These are phyloP conservation scores for Ogataea parapolymorpha DNA, from an alignment of 805 yeast species.

Conservation along the genomic window DNA sequence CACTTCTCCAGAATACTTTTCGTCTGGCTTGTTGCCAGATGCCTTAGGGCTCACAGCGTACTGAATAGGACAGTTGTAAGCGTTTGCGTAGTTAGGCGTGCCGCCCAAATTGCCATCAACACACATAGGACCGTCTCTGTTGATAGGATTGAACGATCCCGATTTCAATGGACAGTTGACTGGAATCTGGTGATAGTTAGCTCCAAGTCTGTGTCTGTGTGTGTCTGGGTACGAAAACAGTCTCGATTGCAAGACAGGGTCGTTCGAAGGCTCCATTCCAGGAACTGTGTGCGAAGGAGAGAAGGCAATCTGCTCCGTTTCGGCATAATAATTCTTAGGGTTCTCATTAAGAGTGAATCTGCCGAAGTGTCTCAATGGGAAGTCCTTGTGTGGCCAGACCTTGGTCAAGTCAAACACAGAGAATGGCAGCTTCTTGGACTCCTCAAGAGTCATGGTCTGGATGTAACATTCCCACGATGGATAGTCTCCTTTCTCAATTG, in stretches of 20 bases:
- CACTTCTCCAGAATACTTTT: constrained; percentile 33
- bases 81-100: constrained; percentile 69
- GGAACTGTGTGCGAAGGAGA: constrained; percentile 85
- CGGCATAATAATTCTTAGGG: constrained; percentile 85
- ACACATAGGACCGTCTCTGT: constrained; percentile 79
- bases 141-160: constrained; percentile 59
- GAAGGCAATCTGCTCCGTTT: constrained; percentile 81
- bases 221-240: constrained; percentile 83
- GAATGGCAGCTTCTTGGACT: constrained; percentile 71
- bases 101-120: constrained; percentile 71
- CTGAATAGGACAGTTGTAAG: constrained; percentile 48
- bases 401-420: constrained; percentile 89
- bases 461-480: constrained; percentile 86
- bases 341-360: constrained; percentile 75
- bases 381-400: constrained; percentile 86
- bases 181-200: constrained; percentile 81
- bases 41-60: constrained; percentile 39
- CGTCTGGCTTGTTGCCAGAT: constrained; percentile 29
- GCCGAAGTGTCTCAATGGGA: constrained; percentile 85
- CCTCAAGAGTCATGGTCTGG: constrained; percentile 82
- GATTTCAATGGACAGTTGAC: constrained; percentile 76
- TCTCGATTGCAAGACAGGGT: constrained; percentile 80
- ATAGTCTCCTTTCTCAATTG: constrained; percentile 70
- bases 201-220: constrained; percentile 76
- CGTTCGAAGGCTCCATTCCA: constrained; percentile 77